These are phyloP conservation scores for Barnettozyma sucrosica DNA, from an alignment of 805 yeast genomes.

Conservation along the genomic window DNA sequence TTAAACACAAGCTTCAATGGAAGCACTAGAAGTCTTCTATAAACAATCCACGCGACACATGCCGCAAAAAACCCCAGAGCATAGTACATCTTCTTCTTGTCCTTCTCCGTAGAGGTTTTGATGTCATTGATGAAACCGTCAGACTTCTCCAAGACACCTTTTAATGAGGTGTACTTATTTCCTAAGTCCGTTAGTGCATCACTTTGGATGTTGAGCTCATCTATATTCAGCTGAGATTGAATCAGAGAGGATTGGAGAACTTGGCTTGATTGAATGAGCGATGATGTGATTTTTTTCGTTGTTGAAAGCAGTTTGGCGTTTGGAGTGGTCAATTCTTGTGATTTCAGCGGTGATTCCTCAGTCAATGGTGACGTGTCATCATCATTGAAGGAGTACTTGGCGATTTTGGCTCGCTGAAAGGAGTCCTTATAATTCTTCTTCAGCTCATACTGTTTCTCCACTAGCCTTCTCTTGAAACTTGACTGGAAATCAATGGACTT, in stretches of 20 bases:
- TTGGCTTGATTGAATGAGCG: constrained; percentile 21
- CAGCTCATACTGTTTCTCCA: constrained; percentile 16
- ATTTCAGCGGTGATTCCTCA: background rate
- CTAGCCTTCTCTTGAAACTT: constrained; percentile 13
- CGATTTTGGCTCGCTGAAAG: constrained; percentile 9
- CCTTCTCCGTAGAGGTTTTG: constrained; percentile 20
- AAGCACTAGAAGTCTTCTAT: constrained; percentile 19
- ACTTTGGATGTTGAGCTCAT: constrained; percentile 22
- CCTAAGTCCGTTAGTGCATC: constrained; percentile 16
- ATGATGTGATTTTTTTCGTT: constrained; percentile 24
- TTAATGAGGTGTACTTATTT: constrained; percentile 17
- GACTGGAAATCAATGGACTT: constrained; percentile 16
- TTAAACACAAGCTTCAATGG: constrained; percentile 16
- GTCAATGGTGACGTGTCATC: background rate
- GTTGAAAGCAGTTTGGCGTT: constrained; percentile 23
- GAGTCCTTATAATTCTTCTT: constrained; percentile 1
- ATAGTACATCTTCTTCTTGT: constrained; percentile 20
- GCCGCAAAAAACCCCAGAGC: constrained; percentile 19
- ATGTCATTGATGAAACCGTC: constrained; percentile 24
- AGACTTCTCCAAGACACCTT: constrained; percentile 18
- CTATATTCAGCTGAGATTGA: constrained; percentile 23
- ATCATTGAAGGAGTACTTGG: constrained; percentile 6
- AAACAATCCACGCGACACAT: constrained; percentile 19
- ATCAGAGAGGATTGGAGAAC: constrained; percentile 22
- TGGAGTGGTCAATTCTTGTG: constrained; percentile 8